Evolutionary conservation across 108 stramenopile species (phyloP), one percentile per base, ranked within the genome.

Genomic region (Fistulifera pelliculosa): DNA sequence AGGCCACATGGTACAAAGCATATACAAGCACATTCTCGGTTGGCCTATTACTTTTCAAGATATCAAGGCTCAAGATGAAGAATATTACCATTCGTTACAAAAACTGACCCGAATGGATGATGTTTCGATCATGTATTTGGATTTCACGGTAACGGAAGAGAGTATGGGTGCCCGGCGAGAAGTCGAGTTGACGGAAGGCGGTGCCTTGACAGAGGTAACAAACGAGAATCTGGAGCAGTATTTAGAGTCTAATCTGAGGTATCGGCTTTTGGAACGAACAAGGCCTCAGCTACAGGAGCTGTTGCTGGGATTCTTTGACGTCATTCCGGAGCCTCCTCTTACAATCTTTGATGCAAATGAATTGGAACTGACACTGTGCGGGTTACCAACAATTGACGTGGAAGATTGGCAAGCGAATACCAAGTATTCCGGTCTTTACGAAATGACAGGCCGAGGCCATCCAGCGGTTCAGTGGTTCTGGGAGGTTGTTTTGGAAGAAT

Each of bases 21-120:
- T 99, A 45, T 99, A 97, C 84, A 99, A 98, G 65, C 97, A 99
- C 65, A 52, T 99, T n/a, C 64, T 98, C 8, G 99, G 97, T 18
- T 94, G 95, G 89, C 96, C 97, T 7, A 77, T 99, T 14, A 90
- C 85, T 21, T 89, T 94, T 59, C 80, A 85, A 38, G 96, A 97
- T 63, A 51, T 97, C 35, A 84, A 94, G 64, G 58, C 77, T 7
- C 73, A 87, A 52, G 96, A 97, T 52, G 84, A 87, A 52, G 84
- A 74, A 19, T 81, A 90, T 56, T 94, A 95, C 66, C 70, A 76
- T 23, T 76, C 71, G 16, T 64, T 95, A 52, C 84, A 76, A 58
- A 71, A 76, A 28, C 44, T 90, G 0, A 50, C 68, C 14, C 68
- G 66, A 12, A 75, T 86, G 64, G 87, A 85, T 0, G 89, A 94